Conservation (phyloP, 306 rosid species). For the Prunus mume region DNA sequence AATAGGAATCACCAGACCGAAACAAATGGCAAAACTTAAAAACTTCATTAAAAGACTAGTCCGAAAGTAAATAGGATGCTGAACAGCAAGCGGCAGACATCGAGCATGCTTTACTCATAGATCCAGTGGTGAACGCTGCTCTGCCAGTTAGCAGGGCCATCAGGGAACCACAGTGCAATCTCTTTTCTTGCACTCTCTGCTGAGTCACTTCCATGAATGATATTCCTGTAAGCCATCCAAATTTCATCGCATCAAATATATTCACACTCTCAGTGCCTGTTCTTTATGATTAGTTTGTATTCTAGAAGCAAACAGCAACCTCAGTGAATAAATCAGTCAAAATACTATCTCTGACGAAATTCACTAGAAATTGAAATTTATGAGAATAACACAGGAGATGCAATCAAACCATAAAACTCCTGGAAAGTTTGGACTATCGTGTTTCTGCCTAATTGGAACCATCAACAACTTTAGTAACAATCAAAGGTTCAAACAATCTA, state of each 20-base stretch:
- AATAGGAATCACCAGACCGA: not conserved
- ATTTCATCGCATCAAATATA: not conserved
- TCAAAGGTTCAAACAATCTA: not conserved
- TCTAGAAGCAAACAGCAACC: not conserved
- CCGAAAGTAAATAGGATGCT: not conserved
- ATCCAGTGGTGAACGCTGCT: slow-evolving; percentile 78
- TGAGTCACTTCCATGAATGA: slow-evolving; percentile 93
- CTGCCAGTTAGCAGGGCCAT: slow-evolving; percentile 71
- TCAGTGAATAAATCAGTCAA: not conserved
- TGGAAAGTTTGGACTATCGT: not conserved
- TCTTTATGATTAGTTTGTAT: not conserved
- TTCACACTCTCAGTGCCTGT: not conserved
- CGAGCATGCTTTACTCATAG: slow-evolving; percentile 49
- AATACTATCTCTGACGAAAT: not conserved
- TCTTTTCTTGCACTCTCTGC: slow-evolving; percentile 82
- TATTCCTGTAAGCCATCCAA: slow-evolving; percentile 52
- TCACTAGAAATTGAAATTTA: not conserved
- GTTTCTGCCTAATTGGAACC: not conserved
- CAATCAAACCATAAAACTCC: not conserved
- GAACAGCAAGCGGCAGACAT: not conserved
- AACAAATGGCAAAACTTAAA: slow-evolving; percentile 12
- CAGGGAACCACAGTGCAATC: slow-evolving; percentile 91
- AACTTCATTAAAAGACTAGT: not conserved
- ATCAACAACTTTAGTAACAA: not conserved
- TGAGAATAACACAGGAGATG: not conserved